Base-by-base conservation (phyloP, 495 filamentous ascomycete species). In the Penicillium ucsense region DNA sequence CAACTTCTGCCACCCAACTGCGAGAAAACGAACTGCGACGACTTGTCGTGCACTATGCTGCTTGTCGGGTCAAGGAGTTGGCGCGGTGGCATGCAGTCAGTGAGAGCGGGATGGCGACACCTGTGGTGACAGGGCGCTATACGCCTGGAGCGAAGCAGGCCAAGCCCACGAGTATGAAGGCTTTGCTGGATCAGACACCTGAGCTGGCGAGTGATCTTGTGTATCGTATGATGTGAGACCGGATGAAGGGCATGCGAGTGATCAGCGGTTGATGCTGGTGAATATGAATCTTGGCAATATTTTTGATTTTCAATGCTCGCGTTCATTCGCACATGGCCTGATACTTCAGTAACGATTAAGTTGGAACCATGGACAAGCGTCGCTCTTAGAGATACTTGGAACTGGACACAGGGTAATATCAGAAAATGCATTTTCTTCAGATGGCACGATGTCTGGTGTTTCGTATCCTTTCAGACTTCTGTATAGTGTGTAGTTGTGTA, bases 181-280 rank as follows among this genome's bases (percentile, higher is more conserved):
- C 55, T 1, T 55, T 73, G 43, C 42, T 73, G 51, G 70, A 73
- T 47, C 54, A 51, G 42, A 67, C 63, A 33, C 61, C 68, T 4
- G 70, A 73, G 53, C 49, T 73, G 50, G 70, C 65, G 36, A 69
- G 67, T 43, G 70, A 73, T 61, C 55, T 73, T 57, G 63, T 73
- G n/a, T 73, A 71, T 42, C 68, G 68, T 5, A 70, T 72, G 67
- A 66, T 67, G 64, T 66, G 52, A 62, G 27, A 35, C 28, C 7
- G 9, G 27, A 3, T 38, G 37, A 20, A 45, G 32, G 5, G 5
- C 3, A 8, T 6, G 6, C 9, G 8, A 28, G 43, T 35, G 32
- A 10, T 37, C 4, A 11, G 9, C 8, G 12, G 35, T 37, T 37
- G 35, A 37, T 37, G 12, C 35, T 37, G 35, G 9, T 4, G 35